These are phyloP conservation scores for Metschnikowia amazonensis DNA, from an alignment of 805 yeast species.

Conservation along the genomic window DNA sequence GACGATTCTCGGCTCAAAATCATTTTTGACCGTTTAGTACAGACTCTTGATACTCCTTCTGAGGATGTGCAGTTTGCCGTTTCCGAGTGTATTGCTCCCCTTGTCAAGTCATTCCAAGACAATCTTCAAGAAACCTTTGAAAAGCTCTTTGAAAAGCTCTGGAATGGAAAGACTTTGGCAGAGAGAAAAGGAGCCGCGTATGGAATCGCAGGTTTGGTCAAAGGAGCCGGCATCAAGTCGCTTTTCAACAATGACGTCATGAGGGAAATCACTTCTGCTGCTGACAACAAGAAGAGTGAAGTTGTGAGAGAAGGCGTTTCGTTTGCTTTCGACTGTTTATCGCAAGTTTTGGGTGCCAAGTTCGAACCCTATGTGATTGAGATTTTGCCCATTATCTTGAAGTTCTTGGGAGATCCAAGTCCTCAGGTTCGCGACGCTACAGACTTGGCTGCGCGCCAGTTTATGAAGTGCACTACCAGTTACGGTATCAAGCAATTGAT, in stretches of 20 bases:
- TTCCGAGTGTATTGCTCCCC: slow-evolving; percentile 79
- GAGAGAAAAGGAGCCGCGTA: slow-evolving; percentile 92
- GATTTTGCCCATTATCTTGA: slow-evolving; percentile 74
- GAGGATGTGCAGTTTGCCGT: slow-evolving; percentile 88
- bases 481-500: slow-evolving; percentile 88
- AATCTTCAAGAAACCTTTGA: slow-evolving; percentile 55
- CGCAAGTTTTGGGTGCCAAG: slow-evolving; percentile 65
- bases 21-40: slow-evolving; percentile 65
- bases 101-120: slow-evolving; percentile 56
- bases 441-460: slow-evolving; percentile 75
- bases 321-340: slow-evolving; percentile 78
- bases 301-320: slow-evolving; percentile 83
- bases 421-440: slow-evolving; percentile 90
- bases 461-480: slow-evolving; percentile 89
- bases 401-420: slow-evolving; percentile 77
- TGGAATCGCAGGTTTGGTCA: slow-evolving; percentile 90
- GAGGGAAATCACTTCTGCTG: slow-evolving; percentile 70
- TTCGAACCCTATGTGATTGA: slow-evolving; percentile 96
- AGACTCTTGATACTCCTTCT: slow-evolving; percentile 80
- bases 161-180: slow-evolving; percentile 44
- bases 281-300: slow-evolving; percentile 79
- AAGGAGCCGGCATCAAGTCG: slow-evolving; percentile 82
- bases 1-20: slow-evolving; percentile 62
- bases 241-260: slow-evolving; percentile 74
- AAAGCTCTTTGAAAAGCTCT: slow-evolving; percentile 54